phyloP scores from a whole-genome alignment of 331 rosid genomes.

The Quercus lobata region DNA sequence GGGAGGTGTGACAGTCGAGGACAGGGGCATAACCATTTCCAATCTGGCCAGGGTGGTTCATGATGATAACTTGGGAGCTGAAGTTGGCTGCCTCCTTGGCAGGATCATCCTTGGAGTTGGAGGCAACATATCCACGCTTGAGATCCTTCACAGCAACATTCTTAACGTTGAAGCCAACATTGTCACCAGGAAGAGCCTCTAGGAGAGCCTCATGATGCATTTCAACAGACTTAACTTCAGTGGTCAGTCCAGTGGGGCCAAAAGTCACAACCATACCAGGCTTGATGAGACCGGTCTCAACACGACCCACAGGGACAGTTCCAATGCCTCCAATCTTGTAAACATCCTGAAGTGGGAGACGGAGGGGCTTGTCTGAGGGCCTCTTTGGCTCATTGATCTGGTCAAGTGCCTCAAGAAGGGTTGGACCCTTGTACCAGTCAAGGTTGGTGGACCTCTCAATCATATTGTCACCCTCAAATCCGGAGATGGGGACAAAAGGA shows the following conservation, averaged over 20 bases:
- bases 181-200: conserved; percentile 62
- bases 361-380: conserved; percentile 62
- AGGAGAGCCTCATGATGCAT: conserved; percentile 66
- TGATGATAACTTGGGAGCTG: conserved; percentile 56
- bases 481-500: conserved; percentile 63
- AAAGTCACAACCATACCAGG: conserved; percentile 61
- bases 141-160: conserved; percentile 71
- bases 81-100: conserved; percentile 68
- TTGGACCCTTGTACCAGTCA: conserved; percentile 76
- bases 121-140: conserved; percentile 67
- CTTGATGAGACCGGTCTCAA: conserved; percentile 55
- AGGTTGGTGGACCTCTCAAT: conserved; percentile 68
- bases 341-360: conserved; percentile 66
- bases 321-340: conserved; percentile 79
- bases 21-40: conserved; percentile 64
- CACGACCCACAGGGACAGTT: conserved; percentile 65
- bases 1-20: conserved; percentile 61
- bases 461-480: conserved; percentile 72
- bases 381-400: conserved; percentile 54
- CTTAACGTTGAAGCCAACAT: conserved; percentile 69
- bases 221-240: conserved; percentile 69
- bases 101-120: conserved; percentile 68
- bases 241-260: conserved; percentile 53
- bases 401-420: conserved; percentile 71
- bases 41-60: conserved; percentile 72